A percentile compares a stretch with the other conserved stretches of the same genome.
Conservation (phyloP, 1,284 basidiomycete genomes). For the Malassezia sp. region DNA sequence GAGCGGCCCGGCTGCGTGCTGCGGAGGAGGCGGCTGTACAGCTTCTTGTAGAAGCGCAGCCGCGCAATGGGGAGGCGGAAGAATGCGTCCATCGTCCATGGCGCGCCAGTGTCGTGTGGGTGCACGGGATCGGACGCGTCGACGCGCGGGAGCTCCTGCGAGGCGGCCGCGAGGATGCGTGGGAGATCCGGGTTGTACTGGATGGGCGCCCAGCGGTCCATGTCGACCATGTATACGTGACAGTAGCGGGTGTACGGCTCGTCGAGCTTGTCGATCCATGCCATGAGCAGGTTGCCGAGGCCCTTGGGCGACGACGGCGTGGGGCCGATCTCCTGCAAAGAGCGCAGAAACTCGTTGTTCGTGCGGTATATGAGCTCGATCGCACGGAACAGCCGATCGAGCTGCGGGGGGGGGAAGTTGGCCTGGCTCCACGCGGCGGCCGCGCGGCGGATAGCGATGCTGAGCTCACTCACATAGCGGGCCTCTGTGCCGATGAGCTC, state of each 20-base stretch:
- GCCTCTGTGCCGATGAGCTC: constrained; percentile 92
- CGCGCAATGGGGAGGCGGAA: constrained; percentile 75
- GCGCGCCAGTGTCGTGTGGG: constrained; percentile 20
- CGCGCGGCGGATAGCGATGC: constrained; percentile 87
- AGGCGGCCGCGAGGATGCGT: constrained; percentile 61
- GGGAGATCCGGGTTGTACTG: constrained; percentile 62
- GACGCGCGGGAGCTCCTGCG: constrained; percentile 43
- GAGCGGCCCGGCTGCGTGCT: constrained; percentile 76
- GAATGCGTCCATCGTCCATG: constrained; percentile 75
- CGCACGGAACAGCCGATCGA: constrained; percentile 87
- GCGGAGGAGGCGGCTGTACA: constrained; percentile 75
- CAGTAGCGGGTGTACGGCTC: constrained; percentile 74
- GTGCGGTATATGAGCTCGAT: constrained; percentile 84
- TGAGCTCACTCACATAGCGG: constrained; percentile 78
- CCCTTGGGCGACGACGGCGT: constrained; percentile 89
- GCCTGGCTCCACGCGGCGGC: constrained; percentile 90
- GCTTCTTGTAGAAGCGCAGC: constrained; percentile 80
- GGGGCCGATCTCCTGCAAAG: constrained; percentile 83
- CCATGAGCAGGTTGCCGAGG: constrained; percentile 87
- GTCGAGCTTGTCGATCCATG: constrained; percentile 68
- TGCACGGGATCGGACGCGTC: constrained; percentile 29
- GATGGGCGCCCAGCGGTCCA: constrained; percentile 72
- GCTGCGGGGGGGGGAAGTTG: constrained; percentile 80
- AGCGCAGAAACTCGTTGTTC: constrained; percentile 61
- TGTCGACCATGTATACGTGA: constrained; percentile 62